Percentiles rank a stretch among this genome's conserved stretches.
These are phyloP conservation scores for Magnaporthiopsis incrustans DNA, from an alignment of 2,329 filamentous ascomycete species.

Conservation along the genomic window DNA sequence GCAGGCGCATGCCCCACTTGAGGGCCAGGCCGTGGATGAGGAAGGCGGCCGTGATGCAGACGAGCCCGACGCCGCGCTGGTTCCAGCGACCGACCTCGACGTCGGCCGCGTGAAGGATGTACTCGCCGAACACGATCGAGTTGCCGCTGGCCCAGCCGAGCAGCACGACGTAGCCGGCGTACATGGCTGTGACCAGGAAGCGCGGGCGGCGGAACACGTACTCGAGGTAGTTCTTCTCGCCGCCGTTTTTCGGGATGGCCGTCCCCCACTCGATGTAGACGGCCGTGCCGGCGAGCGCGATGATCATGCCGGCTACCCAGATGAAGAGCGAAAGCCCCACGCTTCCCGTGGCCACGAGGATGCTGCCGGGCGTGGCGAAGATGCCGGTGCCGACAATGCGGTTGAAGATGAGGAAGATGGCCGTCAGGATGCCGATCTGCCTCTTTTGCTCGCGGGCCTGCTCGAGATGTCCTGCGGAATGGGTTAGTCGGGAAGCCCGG, in stretches of 20 bases:
- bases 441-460: conserved; percentile 39
- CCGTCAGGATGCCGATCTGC: conserved; percentile 47
- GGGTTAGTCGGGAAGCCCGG: not conserved
- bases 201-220: conserved; percentile 52
- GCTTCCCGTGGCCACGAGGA: conserved; percentile 48
- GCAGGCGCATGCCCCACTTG: conserved; percentile 59
- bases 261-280: conserved; percentile 61
- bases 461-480: conserved; percentile 22
- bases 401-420: conserved; percentile 54
- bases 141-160: conserved; percentile 60
- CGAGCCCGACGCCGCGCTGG: conserved; percentile 58
- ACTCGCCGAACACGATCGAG: conserved; percentile 62
- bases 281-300: conserved; percentile 53
- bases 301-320: conserved; percentile 55
- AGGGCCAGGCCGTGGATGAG: conserved; percentile 56
- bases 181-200: conserved; percentile 54
- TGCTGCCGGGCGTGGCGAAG: conserved; percentile 54
- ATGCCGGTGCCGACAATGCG: conserved; percentile 61
- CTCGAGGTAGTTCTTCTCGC: conserved; percentile 62
- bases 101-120: conserved; percentile 57
- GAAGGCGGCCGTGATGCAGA: conserved; percentile 57
- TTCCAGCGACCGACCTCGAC: conserved; percentile 59
- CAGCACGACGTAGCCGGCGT: conserved; percentile 53
- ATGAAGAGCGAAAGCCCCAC: conserved; percentile 56
- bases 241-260: conserved; percentile 55